Evolutionary conservation across 768 basidiomycete species (phyloP).

Genomic region (Lactarius trivialis): DNA sequence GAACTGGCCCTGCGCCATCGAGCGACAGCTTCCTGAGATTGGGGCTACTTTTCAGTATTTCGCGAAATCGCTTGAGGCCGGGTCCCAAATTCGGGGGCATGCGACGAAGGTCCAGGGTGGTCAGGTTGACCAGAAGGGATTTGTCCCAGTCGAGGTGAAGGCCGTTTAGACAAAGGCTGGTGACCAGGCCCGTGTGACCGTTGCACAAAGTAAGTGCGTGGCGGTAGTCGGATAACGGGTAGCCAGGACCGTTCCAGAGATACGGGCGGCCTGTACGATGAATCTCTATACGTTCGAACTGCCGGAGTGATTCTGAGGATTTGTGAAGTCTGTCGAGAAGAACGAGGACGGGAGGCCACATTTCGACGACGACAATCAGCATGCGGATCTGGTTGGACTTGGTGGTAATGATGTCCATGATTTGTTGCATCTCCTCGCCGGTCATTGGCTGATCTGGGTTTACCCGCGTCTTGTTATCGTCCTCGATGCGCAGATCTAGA

Average conservation of each 20-base stretch:
- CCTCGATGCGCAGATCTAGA: conserved; percentile 59
- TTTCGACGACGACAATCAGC: conserved; percentile 50
- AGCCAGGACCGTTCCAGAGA: conserved; percentile 40
- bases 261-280: conserved; percentile 49
- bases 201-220: conserved; percentile 46
- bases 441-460: conserved; percentile 31
- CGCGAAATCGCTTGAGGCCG: conserved; percentile 42
- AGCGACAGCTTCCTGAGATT: conserved; percentile 51
- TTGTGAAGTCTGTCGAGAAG: conserved; percentile 42
- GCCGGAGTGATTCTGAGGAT: conserved; percentile 16
- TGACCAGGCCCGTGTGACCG: conserved; percentile 38
- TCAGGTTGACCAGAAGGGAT: conserved; percentile 46
- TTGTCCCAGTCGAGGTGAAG: conserved; percentile 55
- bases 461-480: conserved; percentile 24
- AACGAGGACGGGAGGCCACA: conserved; percentile 47
- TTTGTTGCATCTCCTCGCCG: conserved; percentile 35
- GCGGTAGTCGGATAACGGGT: conserved; percentile 31
- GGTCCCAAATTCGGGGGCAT: conserved; percentile 50
- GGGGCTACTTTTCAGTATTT: conserved; percentile 36
- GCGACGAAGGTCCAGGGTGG: conserved; percentile 57
- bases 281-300: conserved; percentile 57
- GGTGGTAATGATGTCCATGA: conserved; percentile 46
- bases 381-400: conserved; percentile 54
- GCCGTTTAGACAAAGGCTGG: conserved; percentile 49
- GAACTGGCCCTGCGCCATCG: conserved; percentile 54